Conservation (phyloP, 1,284 basidiomycete genomes). For the Veloboletus limbatus region DNA sequence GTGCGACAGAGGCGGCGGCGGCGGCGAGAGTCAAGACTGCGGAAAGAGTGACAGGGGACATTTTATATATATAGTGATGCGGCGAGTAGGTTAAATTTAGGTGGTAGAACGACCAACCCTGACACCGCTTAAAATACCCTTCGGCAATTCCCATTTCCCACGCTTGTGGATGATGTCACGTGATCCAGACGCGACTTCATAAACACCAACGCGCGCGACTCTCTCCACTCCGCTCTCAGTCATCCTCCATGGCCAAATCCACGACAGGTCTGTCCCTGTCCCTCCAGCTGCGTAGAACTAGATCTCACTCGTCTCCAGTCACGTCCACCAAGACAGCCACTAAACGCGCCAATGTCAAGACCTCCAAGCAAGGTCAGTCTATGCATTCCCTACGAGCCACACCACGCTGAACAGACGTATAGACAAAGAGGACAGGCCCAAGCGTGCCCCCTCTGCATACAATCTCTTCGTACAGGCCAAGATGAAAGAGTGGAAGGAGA, state of each 20-base stretch:
- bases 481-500: constrained; percentile 52
- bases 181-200: constrained; percentile 31
- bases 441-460: constrained; percentile 53
- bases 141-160: constrained; percentile 10
- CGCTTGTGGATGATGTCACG: too few relatives aligned
- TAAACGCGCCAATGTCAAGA: constrained; percentile 45
- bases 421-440: constrained; percentile 45
- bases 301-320: constrained; percentile 31
- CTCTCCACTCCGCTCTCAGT: constrained; percentile 5
- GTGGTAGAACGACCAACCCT: neutral
- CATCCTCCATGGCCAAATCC: constrained; percentile 36
- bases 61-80: constrained; percentile 13
- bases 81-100: too few relatives aligned
- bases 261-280: constrained; percentile 29
- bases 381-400: neutral
- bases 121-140: constrained; percentile 26
- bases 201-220: constrained; percentile 15
- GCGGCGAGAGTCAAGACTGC: constrained; percentile 38
- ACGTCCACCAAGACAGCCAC: constrained; percentile 52
- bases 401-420: neutral
- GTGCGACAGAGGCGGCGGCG: constrained; percentile 31
- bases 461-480: constrained; percentile 52
- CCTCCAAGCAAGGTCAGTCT: constrained; percentile 31
- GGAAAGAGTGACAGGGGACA: constrained; percentile 46
- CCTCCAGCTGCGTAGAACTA: too few relatives aligned